phyloP scores from a whole-genome alignment of 2,329 filamentous ascomycete species.

The Penicillium brasilianum region DNA sequence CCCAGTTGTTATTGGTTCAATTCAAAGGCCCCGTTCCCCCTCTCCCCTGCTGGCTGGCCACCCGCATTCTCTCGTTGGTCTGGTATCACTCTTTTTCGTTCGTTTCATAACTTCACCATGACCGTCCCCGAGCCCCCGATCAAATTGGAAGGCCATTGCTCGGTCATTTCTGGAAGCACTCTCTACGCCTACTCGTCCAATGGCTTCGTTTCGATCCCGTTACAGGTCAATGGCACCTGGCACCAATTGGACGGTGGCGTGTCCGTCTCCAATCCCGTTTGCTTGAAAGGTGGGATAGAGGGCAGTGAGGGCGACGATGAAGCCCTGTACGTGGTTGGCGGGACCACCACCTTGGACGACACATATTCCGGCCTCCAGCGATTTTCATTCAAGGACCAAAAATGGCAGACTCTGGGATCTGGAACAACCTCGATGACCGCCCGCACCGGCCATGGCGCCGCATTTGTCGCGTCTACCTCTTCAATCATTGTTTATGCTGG shows the following conservation, averaged over 20 bases:
- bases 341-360: slow-evolving; percentile 58
- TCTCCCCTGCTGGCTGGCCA: slow-evolving; percentile 33
- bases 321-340: slow-evolving; percentile 81
- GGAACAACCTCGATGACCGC: slow-evolving; percentile 65
- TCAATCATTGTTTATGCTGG: slow-evolving; percentile 83
- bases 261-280: slow-evolving; percentile 74
- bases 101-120: slow-evolving; percentile 57
- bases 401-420: slow-evolving; percentile 63
- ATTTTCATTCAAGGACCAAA: slow-evolving; percentile 62
- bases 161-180: slow-evolving; percentile 77
- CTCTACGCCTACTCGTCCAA: slow-evolving; percentile 80
- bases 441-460: slow-evolving; percentile 74
- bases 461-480: slow-evolving; percentile 72
- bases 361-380: slow-evolving; percentile 75
- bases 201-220: slow-evolving; percentile 74
- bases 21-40: slow-evolving; percentile 10
- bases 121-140: slow-evolving; percentile 71
- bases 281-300: slow-evolving; percentile 70
- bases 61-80: slow-evolving; percentile 34
- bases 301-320: slow-evolving; percentile 60
- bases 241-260: slow-evolving; percentile 67
- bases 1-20: slow-evolving; percentile 18
- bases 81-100: slow-evolving; percentile 31
- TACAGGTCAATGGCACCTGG: slow-evolving; percentile 76
- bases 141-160: slow-evolving; percentile 77